phyloP scores from a whole-genome alignment of 2,329 filamentous ascomycete species.

The Pezicula carpinea region DNA sequence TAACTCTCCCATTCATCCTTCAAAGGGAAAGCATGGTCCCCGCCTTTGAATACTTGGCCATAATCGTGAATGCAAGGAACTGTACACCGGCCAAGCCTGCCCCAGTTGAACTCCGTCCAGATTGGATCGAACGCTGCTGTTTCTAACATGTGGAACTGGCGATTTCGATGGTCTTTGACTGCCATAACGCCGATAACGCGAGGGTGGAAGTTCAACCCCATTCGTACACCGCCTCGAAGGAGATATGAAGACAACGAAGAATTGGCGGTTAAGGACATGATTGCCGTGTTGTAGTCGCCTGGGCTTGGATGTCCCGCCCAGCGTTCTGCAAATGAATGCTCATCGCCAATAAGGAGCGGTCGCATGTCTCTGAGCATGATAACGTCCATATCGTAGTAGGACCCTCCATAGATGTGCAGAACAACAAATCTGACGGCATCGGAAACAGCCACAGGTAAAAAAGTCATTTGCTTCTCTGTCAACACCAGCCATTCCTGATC shows the following conservation, averaged over 20 bases:
- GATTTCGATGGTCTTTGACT: slow-evolving; percentile 48
- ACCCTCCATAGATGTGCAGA: slow-evolving; percentile 47
- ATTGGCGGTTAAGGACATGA: slow-evolving; percentile 52
- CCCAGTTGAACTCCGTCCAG: slow-evolving; percentile 53
- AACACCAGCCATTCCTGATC: slow-evolving; percentile 49
- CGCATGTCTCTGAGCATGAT: slow-evolving; percentile 50
- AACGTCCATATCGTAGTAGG: slow-evolving; percentile 53
- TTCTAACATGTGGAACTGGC: slow-evolving; percentile 52
- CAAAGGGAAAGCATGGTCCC: slow-evolving; percentile 33
- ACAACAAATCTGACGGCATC: slow-evolving; percentile 52
- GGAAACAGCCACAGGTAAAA: slow-evolving; percentile 52
- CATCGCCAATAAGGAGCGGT: slow-evolving; percentile 44
- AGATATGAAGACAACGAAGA: slow-evolving; percentile 50
- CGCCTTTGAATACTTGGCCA: slow-evolving; percentile 45
- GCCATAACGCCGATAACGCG: slow-evolving; percentile 51
- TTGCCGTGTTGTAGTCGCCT: slow-evolving; percentile 52
- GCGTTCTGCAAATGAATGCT: slow-evolving; percentile 48
- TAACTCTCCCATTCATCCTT: slow-evolving; percentile 50
- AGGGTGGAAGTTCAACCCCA: slow-evolving; percentile 54
- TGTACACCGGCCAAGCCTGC: slow-evolving; percentile 45
- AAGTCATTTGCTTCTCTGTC: slow-evolving; percentile 51
- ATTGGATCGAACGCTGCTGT: slow-evolving; percentile 52
- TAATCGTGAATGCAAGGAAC: slow-evolving; percentile 51
- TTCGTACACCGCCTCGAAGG: slow-evolving; percentile 48
- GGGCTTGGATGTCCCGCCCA: slow-evolving; percentile 48